Evolutionary conservation across 306 rosid species (phyloP), one percentile per base, ranked within the genome.

Genomic region (Vigna hirtella): DNA sequence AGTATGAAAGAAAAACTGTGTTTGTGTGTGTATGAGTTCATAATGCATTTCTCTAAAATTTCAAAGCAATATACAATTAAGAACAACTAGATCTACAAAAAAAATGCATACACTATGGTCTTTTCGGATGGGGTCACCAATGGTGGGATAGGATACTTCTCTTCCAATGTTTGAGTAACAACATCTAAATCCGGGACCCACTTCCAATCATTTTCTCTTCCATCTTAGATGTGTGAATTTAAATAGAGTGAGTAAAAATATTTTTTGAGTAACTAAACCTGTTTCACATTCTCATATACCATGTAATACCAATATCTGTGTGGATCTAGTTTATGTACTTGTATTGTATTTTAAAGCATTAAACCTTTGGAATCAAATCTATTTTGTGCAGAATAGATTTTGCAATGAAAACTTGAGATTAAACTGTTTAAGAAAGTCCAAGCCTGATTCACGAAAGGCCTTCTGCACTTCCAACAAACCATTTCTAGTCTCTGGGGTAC

Each of bases 361-460:
- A 24, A 24, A 24, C 28, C 28, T 24, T 24, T 24, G 28, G 2
- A 24, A 24, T 24, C 2, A 24, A 24, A 2, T 24, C 28, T 24
- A 24, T 24, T 24, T 24, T 24, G 28, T 24, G 28, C 28, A 24
- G 2, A 24, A 24, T 24, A 24, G 0, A 24, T 24, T 24, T 24
- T 24, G 28, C 28, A 24, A 24, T 82, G 78, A 86, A 89, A 89
- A 86, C 94, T 91, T 89, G 93, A 83, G 87, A 84, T 86, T 81
- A 91, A 88, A 95, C 99, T 95, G 99, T 93, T 95, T 95, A 30
- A 98, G 82, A 81, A 95, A 95, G 70, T 87, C 22, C 94, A 95
- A 86, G 81, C 96, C 98, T 82, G 97, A 96, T 70, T 95, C 97
- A 28, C 99, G 99, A 69, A 95, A 95, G 81, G 99, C 99, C 90